A percentile compares a stretch with the other conserved stretches of the same genome.
These are phyloP conservation scores for Candida ascalaphidarum DNA, from an alignment of 805 yeast species.

Conservation along the genomic window DNA sequence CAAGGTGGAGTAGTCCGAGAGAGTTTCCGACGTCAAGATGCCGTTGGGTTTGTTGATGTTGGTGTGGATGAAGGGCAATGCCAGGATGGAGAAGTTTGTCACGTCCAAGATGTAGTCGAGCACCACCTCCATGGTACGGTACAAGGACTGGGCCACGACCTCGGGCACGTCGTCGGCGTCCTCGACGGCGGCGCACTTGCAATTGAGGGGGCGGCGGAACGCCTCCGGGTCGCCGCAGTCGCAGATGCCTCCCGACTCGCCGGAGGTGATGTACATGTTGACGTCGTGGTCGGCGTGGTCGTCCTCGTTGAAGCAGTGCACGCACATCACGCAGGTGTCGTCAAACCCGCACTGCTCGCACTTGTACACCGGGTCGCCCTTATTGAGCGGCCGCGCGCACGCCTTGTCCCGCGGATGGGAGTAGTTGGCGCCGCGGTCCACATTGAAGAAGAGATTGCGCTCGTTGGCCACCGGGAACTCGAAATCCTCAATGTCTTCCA, in stretches of 20 bases:
- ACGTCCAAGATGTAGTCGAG: constrained; percentile 39
- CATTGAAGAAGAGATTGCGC: constrained; percentile 4
- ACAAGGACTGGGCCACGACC: constrained; percentile 11
- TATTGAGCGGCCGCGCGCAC: constrained; percentile 56
- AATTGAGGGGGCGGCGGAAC: constrained; percentile 45
- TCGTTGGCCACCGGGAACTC: constrained; percentile 1
- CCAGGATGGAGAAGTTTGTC: constrained; percentile 25
- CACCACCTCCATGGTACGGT: constrained; percentile 20
- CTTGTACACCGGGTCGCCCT: constrained; percentile 61
- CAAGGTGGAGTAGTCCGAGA: constrained; percentile 24
- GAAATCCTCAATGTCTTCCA: constrained; percentile 1
- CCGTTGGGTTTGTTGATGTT: constrained; percentile 16
- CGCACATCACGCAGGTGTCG: constrained; percentile 71
- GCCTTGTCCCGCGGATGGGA: constrained; percentile 50
- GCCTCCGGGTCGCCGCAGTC: constrained; percentile 70
- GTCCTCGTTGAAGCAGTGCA: constrained; percentile 58
- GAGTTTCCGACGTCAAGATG: constrained; percentile 11
- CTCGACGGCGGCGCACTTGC: constrained; percentile 27
- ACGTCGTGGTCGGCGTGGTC: constrained; percentile 67
- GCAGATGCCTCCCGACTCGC: constrained; percentile 49
- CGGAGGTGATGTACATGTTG: constrained; percentile 39
- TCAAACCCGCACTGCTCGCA: constrained; percentile 74
- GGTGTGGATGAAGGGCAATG: constrained; percentile 31
- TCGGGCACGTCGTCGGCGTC: constrained; percentile 3
- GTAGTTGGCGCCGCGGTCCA: constrained; percentile 5